Evolutionary conservation across 768 basidiomycete genomes (phyloP).

Genomic region (Asterophora lycoperdoides): DNA sequence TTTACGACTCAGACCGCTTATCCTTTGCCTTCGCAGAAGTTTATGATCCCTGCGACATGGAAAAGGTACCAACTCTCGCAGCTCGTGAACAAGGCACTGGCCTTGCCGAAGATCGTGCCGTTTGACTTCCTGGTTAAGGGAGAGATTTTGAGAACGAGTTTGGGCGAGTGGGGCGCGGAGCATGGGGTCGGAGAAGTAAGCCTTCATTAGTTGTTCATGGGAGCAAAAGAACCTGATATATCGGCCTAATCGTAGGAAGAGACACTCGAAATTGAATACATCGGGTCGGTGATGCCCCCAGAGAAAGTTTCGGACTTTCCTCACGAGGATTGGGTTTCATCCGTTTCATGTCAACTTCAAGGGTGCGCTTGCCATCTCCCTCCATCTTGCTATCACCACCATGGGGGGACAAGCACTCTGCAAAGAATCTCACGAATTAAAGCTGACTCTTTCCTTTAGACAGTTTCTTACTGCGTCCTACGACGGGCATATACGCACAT

Average conservation of each 20-base stretch:
- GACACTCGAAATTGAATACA: conserved; percentile 88
- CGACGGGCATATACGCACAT: conserved; percentile 70
- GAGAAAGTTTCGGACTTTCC: conserved; percentile 74
- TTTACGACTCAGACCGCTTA: conserved; percentile 74
- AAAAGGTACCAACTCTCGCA: conserved; percentile 95
- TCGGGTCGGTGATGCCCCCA: conserved; percentile 85
- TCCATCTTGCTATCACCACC: not conserved
- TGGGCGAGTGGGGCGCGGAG: conserved; percentile 73
- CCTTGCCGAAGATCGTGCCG: conserved; percentile 68
- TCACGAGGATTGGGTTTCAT: conserved; percentile 94
- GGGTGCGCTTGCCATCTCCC: conserved; percentile 35
- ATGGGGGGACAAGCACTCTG: too few relatives aligned
- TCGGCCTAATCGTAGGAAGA: conserved; percentile 57
- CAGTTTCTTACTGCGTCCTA: conserved; percentile 78
- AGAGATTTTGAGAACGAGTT: conserved; percentile 65
- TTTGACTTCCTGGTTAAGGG: conserved; percentile 91
- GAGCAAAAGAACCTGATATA: not conserved
- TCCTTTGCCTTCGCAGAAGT: conserved; percentile 80
- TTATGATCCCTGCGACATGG: conserved; percentile 89
- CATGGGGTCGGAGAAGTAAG: conserved; percentile 69
- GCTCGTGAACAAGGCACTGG: conserved; percentile 91
- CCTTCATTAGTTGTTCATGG: not conserved
- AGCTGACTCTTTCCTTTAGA: conserved; percentile 31
- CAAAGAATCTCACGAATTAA: too few relatives aligned
- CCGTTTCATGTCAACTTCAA: conserved; percentile 56